These are phyloP conservation scores for Carex myosuroides DNA, from an alignment of 176 grass and related monocot species.

Conservation along the genomic window DNA sequence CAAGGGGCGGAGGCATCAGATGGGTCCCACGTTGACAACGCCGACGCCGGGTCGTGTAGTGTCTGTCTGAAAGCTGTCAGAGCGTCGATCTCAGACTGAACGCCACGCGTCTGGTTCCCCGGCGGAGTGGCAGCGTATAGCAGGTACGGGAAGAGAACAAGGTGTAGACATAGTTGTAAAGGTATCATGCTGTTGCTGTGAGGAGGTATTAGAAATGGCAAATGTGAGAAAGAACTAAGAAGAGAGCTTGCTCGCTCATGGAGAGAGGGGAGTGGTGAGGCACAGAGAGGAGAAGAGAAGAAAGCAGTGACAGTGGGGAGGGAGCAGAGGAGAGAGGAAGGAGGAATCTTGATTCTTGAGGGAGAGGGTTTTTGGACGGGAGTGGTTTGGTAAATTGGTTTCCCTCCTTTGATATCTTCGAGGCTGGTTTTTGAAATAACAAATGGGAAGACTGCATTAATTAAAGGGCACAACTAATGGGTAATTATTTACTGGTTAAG, in stretches of 20 bases:
- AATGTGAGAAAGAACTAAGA: constrained; percentile 1
- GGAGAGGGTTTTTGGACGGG: constrained; percentile 46
- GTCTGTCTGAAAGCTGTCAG: constrained; percentile 51
- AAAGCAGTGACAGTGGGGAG: neutral
- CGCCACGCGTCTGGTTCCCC: constrained; percentile 32
- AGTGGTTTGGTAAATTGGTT: constrained; percentile 34
- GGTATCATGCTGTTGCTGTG: constrained; percentile 24
- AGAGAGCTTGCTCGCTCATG: constrained; percentile 30
- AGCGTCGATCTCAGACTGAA: constrained; percentile 59
- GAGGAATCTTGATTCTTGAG: constrained; percentile 21
- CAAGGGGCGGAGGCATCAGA: constrained; percentile 53
- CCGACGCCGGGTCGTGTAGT: constrained; percentile 50
- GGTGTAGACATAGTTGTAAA: constrained; percentile 20
- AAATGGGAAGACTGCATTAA: neutral
- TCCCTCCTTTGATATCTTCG: constrained; percentile 34
- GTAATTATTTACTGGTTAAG: constrained; percentile 13
- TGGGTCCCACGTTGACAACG: constrained; percentile 58
- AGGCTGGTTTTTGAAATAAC: constrained; percentile 40
- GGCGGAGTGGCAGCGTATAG: constrained; percentile 10
- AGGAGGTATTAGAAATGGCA: constrained; percentile 12
- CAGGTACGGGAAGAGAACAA: neutral
- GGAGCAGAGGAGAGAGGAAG: neutral
- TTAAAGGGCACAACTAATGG: neutral
- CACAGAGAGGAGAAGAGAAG: neutral
- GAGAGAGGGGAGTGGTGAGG: neutral